A percentile compares a stretch with the other conserved stretches of the same genome.
Evolutionary conservation across 225 moss, liverwort and hornwort genomes (phyloP).

Genomic region (Ulota crispa): DNA sequence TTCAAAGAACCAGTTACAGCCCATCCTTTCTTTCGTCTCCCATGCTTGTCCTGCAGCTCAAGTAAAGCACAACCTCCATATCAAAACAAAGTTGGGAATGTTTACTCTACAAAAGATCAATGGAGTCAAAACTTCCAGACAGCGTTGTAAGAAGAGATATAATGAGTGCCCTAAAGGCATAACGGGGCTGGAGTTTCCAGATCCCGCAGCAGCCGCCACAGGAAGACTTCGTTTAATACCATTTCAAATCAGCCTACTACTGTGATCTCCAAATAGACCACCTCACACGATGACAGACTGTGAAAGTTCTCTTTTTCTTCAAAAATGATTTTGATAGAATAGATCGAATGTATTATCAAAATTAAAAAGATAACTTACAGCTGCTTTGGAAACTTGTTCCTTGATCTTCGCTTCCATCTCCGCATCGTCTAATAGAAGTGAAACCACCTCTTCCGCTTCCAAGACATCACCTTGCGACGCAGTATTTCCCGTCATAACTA

Average conservation of each 20-base stretch:
- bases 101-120: background rate
- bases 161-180: background rate
- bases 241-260: background rate
- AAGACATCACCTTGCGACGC: conserved; percentile 86
- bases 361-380: conserved; percentile 33
- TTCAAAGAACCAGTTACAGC: conserved; percentile 60
- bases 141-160: background rate
- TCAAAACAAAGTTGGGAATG: background rate
- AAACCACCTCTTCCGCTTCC: conserved; percentile 89
- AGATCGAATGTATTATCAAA: background rate
- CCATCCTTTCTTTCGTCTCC: conserved; percentile 79
- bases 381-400: conserved; percentile 70
- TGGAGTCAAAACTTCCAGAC: background rate
- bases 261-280: background rate
- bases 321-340: background rate
- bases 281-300: background rate
- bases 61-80: background rate
- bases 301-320: background rate
- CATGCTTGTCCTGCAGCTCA: conserved; percentile 68
- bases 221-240: background rate
- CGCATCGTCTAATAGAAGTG: conserved; percentile 81
- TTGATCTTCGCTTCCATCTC: conserved; percentile 82
- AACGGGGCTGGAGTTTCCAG: background rate
- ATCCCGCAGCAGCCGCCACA: background rate
- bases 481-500: conserved; percentile 90